Conservation (phyloP, 2,329 filamentous ascomycete genomes). For the Aspergillus hiratsukae region DNA sequence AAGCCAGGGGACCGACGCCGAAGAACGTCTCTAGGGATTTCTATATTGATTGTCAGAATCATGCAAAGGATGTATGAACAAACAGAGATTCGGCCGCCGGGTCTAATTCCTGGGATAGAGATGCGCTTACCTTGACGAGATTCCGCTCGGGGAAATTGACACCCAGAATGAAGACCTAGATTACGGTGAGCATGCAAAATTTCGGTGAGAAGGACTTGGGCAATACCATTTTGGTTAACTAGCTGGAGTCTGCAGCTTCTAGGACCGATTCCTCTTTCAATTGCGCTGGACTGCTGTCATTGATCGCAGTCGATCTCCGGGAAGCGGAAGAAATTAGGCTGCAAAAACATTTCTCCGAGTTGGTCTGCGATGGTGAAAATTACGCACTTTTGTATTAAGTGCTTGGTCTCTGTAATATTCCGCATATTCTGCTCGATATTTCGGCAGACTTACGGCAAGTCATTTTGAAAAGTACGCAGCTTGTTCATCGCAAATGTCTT, state of each 20-base stretch:
- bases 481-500: conserved; percentile 3
- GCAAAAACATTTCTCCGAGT: conserved; percentile 33
- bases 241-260: conserved; percentile 8
- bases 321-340: conserved; percentile 27
- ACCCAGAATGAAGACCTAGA: conserved; percentile 76
- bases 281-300: conserved; percentile 7
- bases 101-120: conserved; percentile 1
- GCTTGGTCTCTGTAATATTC: background rate
- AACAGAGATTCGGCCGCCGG: background rate
- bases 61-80: background rate
- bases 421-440: background rate
- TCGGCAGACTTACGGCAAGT: background rate
- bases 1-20: conserved; percentile 68
- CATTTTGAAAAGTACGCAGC: conserved; percentile 9
- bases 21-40: conserved; percentile 76
- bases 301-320: conserved; percentile 9
- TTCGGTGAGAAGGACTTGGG: background rate
- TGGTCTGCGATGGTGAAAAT: conserved; percentile 7
- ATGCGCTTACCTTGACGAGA: conserved; percentile 69
- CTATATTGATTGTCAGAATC: conserved; percentile 15
- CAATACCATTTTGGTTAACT: conserved; percentile 28
- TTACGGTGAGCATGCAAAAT: conserved; percentile 8
- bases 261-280: conserved; percentile 6
- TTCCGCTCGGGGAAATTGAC: conserved; percentile 79
- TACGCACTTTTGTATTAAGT: background rate